Evolutionary conservation across 2,329 filamentous ascomycete species (phyloP), one percentile per base, ranked within the genome.

Genomic region (Apiospora arundinis): DNA sequence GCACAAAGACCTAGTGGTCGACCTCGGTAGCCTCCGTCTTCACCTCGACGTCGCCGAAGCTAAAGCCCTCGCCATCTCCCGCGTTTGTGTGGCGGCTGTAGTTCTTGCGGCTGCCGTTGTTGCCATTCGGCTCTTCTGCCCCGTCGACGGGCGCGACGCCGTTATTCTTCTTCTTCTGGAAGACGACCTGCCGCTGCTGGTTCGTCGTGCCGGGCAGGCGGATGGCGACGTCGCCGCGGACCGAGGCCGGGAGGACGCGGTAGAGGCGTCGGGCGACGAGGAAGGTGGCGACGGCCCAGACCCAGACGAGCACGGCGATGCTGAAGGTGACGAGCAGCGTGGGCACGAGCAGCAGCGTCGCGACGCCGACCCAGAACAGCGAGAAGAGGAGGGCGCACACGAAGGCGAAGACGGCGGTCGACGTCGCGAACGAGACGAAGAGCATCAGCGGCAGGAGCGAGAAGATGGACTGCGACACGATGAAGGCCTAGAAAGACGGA

Each of bases 271-370:
- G 83, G 4, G 81, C 83, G 49, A 84, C 76, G 68, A 87, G 45
- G 78, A 91, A 95, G 67, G 86, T 87, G 18, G 85, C 88, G 11
- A 92, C 82, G 9, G 87, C 90, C 90, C 91, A 93, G 23, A 88
- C 81, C 89, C 93, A 95, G 73, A 92, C 81, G 72, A 91, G 86
- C 0, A 90, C 82, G 6, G 89, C 92, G 28, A 90, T 80, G 67
- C 86, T 86, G 16, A 87, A 89, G 2, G 92, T 91, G 73, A 93
- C 80, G 80, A 93, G 88, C 48, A 95, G 82, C 0, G 90, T 88
- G 1, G 93, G 93, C 0, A 93, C 82, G 21, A 96, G 86, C 52
- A 95, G 78, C 67, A 93, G 79, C 14, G 93, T 83, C 2, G 91
- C 92, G 63, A 93, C 80, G 68, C 90, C 89, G 69, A 90, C 86